Evolutionary conservation across 2,329 filamentous ascomycete genomes (phyloP).

Genomic region (Aspergillus ibericus): DNA sequence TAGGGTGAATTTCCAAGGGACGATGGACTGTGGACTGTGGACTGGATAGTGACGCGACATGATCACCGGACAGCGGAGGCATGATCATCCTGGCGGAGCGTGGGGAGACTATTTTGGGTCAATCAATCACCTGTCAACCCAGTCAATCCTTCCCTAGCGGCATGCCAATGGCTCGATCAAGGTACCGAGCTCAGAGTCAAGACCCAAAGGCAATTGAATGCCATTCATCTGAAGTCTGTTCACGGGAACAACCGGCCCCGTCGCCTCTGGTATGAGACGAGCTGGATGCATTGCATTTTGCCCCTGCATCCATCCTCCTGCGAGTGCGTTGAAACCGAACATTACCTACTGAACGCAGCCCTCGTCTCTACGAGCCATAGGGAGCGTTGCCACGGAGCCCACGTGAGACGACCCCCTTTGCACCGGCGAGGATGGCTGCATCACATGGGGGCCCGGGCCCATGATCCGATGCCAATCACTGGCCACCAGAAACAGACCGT

Average conservation of each 20-base stretch:
- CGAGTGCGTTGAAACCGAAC: neutral
- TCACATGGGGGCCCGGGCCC: constrained; percentile 11
- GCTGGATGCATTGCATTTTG: too few relatives aligned
- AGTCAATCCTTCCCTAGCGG: neutral
- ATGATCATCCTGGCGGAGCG: neutral
- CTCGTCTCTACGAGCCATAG: too few relatives aligned
- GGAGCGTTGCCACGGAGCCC: neutral
- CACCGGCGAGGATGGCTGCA: neutral
- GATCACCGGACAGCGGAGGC: constrained; percentile 9
- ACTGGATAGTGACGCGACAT: constrained; percentile 1
- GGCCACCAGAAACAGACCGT: neutral
- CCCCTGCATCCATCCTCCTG: neutral
- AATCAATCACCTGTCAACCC: constrained; percentile 1
- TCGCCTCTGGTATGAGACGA: neutral
- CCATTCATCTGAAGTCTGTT: neutral
- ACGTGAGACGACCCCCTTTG: neutral
- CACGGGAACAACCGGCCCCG: neutral
- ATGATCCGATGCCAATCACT: constrained; percentile 3
- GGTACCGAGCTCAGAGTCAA: neutral
- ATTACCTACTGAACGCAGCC: too few relatives aligned
- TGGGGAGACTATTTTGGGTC: neutral
- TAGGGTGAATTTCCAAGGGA: neutral
- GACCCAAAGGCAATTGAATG: neutral
- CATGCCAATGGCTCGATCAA: neutral
- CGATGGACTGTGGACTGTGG: too few relatives aligned